Conservation (phyloP, 2,329 filamentous ascomycete genomes). For the Alternaria burnsii region DNA sequence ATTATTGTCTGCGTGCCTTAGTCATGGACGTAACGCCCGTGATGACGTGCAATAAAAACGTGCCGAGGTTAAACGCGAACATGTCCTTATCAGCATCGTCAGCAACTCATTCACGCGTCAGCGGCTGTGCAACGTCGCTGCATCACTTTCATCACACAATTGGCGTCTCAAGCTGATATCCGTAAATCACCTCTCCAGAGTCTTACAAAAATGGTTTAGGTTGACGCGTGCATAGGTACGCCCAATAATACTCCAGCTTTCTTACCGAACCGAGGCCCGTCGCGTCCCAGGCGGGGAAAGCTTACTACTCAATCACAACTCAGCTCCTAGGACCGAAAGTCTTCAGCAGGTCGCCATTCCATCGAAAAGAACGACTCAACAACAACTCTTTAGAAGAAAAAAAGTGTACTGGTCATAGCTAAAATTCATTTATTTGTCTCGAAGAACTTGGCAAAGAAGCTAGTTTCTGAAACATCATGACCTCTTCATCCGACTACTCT, state of each 20-base stretch:
- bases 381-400: neutral
- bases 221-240: neutral
- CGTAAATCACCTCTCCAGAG: neutral
- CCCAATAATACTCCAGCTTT: slow-evolving; percentile 2
- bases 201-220: neutral
- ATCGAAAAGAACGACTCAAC: neutral
- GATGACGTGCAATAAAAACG: slow-evolving; percentile 15
- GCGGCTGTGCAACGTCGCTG: neutral
- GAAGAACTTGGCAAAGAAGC: neutral
- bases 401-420: neutral
- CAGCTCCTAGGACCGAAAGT: neutral
- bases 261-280: slow-evolving; percentile 25
- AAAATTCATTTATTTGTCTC: neutral
- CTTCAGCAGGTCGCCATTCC: neutral
- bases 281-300: slow-evolving; percentile 19
- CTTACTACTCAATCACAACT: slow-evolving; percentile 17
- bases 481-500: slow-evolving; percentile 40
- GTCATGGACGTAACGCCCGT: neutral
- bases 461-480: slow-evolving; percentile 26
- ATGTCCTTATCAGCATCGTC: neutral
- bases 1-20: neutral
- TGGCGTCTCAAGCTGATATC: neutral
- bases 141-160: neutral
- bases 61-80: slow-evolving; percentile 24
- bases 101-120: neutral